Conservation (phyloP, 768 basidiomycete species). For the Leccinum imitatum region DNA sequence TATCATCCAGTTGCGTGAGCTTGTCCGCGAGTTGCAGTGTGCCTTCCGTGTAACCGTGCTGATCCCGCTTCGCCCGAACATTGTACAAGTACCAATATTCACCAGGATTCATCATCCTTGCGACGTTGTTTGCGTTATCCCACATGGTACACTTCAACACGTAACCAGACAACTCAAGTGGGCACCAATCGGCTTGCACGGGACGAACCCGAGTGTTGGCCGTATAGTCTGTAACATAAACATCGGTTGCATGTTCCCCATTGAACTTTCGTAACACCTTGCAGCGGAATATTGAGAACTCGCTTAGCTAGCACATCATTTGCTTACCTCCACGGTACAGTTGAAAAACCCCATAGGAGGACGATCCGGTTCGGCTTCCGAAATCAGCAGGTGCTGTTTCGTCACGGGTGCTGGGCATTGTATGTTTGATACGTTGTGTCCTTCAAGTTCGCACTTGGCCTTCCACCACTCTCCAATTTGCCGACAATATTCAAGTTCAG, state of each 20-base stretch:
- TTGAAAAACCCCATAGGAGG: slow-evolving; percentile 55
- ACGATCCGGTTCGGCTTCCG: slow-evolving; percentile 46
- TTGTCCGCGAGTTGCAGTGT: slow-evolving; percentile 48
- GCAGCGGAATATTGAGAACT: not conserved
- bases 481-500: slow-evolving; percentile 45
- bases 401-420: slow-evolving; percentile 4
- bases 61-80: slow-evolving; percentile 41
- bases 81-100: slow-evolving; percentile 57
- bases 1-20: slow-evolving; percentile 42
- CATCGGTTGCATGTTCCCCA: slow-evolving; percentile 38
- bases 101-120: slow-evolving; percentile 44
- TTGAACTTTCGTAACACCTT: slow-evolving; percentile 50
- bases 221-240: slow-evolving; percentile 73
- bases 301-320: not conserved
- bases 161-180: slow-evolving; percentile 40
- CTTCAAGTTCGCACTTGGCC: slow-evolving; percentile 23
- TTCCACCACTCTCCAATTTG: slow-evolving; percentile 53
- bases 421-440: slow-evolving; percentile 19
- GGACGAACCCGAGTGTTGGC: slow-evolving; percentile 35
- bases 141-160: slow-evolving; percentile 61
- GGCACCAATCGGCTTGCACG: slow-evolving; percentile 47
- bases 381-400: slow-evolving; percentile 48
- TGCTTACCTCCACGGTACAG: slow-evolving; percentile 60
- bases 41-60: slow-evolving; percentile 48
- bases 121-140: slow-evolving; percentile 47